A percentile compares a stretch with the other conserved stretches of the same genome.
phyloP scores from a whole-genome alignment of 2,329 filamentous ascomycete genomes.

The Fusarium nisikadoi region DNA sequence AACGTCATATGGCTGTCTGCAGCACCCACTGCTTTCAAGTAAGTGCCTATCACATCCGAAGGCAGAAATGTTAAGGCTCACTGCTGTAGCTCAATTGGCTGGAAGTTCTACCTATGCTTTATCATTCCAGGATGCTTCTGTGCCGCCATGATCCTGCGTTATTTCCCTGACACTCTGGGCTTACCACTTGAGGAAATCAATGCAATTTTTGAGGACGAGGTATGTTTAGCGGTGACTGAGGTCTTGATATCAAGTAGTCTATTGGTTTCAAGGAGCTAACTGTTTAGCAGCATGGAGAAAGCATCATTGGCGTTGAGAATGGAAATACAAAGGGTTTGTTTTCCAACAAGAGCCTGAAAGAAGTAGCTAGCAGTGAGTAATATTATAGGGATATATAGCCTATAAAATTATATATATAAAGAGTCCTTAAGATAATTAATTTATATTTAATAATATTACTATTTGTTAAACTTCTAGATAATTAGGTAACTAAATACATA shows the following conservation, averaged over 20 bases:
- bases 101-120: not conserved
- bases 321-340: not conserved
- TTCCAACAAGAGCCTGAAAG: not conserved
- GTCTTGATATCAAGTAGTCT: fast-evolving
- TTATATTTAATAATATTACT: fast-evolving
- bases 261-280: fast-evolving
- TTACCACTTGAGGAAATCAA: not conserved
- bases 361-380: not conserved
- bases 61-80: fast-evolving
- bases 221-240: fast-evolving
- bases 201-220: not conserved
- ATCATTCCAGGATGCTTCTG: not conserved
- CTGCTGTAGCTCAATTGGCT: not conserved
- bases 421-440: not conserved
- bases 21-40: not conserved
- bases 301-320: not conserved
- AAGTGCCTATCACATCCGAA: not conserved
- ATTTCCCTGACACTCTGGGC: not conserved
- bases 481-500: too few relatives aligned
- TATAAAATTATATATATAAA: not conserved
- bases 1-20: not conserved
- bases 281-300: not conserved
- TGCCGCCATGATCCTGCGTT: not conserved
- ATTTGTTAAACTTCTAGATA: too few relatives aligned
- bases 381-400: not conserved